Base-by-base conservation (phyloP, 345 rosid species). In the Ceriops decandra region DNA sequence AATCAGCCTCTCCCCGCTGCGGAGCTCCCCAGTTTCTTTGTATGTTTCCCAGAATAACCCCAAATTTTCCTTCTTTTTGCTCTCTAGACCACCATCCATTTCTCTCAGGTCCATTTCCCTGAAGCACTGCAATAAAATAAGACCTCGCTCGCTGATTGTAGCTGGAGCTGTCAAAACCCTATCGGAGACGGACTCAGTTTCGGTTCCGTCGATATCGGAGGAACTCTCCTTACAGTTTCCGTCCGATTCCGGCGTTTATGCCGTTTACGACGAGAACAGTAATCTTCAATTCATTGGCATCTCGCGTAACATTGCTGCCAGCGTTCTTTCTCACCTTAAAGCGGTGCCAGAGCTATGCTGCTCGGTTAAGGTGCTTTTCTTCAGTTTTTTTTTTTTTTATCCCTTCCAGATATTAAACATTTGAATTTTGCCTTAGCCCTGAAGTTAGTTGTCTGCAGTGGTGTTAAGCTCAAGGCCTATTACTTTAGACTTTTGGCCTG, bases 231-330 rank as follows among this genome's bases (percentile, higher is more conserved):
- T 77, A 4, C 76, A 70, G 15, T 60, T 86, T 5, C 87, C 95
- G 0, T 31, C 92, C 0, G 90, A 62, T 68, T 77, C 91, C 3
- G 97, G 97, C 5, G 91, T 93, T 0, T 93, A 91, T 76, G 96
- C 96, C 72, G 84, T 93, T 5, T 88, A 77, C 67, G 96, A 93
- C 72, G 70, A 76, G 52, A 80, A 67, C 60, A 80, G 80, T 16
- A 89, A 78, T 63, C 87, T 93, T 74, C 96, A 93, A 64, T 93
- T 91, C 83, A 77, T 91, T 38, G 98, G 97, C 42, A 86, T 93
- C 58, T 85, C 97, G 21, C 75, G 95, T 68, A 89, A 91, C 76
- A 76, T 93, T 53, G 90, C 82, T 3, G 91, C 93, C 26, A 91
- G 91, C 82, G 76, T 93, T 60, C 65, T 83, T 52, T 33, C 82